These are phyloP conservation scores for Dentipellis fragilis DNA, from an alignment of 768 basidiomycete genomes.

Conservation along the genomic window DNA sequence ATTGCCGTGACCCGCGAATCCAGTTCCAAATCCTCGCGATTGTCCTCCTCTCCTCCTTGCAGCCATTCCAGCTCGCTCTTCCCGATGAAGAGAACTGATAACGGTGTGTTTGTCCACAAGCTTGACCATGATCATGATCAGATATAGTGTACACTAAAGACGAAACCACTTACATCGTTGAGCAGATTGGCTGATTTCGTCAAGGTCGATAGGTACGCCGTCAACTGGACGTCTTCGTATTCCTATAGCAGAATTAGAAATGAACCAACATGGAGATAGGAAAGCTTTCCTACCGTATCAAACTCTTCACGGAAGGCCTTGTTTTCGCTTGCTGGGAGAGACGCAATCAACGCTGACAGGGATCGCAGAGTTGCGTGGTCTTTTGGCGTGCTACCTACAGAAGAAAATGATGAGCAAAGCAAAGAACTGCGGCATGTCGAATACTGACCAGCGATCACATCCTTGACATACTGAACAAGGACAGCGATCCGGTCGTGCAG, in stretches of 20 bases:
- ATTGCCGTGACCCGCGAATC: conserved; percentile 10
- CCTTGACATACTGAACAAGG: conserved; percentile 78
- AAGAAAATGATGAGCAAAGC: background rate
- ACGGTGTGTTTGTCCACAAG: conserved; percentile 74
- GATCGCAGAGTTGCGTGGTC: conserved; percentile 81
- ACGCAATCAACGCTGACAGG: conserved; percentile 77
- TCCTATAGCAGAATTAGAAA: conserved; percentile 43
- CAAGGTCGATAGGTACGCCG: conserved; percentile 75
- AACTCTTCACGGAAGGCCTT: conserved; percentile 82
- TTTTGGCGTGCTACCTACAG: conserved; percentile 54
- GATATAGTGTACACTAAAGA: conserved; percentile 1
- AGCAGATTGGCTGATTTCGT: conserved; percentile 83
- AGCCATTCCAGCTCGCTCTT: conserved; percentile 35
- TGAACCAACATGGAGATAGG: background rate
- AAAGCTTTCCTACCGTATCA: conserved; percentile 48
- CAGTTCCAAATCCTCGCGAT: background rate
- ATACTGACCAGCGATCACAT: conserved; percentile 61
- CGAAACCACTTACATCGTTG: conserved; percentile 65
- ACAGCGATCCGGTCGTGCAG: conserved; percentile 82
- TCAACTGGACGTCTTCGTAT: conserved; percentile 92
- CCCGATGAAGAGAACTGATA: conserved; percentile 43
- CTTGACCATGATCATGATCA: conserved; percentile 24
- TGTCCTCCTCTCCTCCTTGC: conserved; percentile 8
- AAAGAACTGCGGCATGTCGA: background rate
- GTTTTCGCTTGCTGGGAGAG: conserved; percentile 80